Evolutionary conservation across 2,329 filamentous ascomycete genomes (phyloP).

Genomic region (Aspergillus aculeatus): DNA sequence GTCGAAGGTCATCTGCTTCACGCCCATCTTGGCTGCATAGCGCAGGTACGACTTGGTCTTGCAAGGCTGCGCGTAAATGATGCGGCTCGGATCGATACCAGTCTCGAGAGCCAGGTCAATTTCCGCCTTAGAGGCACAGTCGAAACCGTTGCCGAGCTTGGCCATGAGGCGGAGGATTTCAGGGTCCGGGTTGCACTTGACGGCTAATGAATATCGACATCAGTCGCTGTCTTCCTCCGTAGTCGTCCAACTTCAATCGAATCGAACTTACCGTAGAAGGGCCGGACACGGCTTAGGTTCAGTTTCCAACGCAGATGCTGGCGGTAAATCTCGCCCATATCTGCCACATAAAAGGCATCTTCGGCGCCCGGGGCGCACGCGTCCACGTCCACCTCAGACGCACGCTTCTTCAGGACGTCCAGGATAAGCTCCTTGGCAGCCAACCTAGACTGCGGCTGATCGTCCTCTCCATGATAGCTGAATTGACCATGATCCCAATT

Average conservation of each 20-base stretch:
- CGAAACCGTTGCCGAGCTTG: constrained; percentile 88
- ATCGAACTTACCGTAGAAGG: constrained; percentile 77
- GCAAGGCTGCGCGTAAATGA: constrained; percentile 99
- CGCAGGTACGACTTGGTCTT: constrained; percentile 98
- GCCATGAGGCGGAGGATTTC: constrained; percentile 85
- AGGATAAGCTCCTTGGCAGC: constrained; percentile 78
- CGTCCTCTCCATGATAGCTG: constrained; percentile 48
- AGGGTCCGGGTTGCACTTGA: constrained; percentile 97
- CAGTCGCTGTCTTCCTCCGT: not conserved
- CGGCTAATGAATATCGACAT: constrained; percentile 56
- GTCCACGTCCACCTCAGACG: constrained; percentile 81
- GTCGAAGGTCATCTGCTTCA: constrained; percentile 99
- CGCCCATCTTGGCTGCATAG: constrained; percentile 77
- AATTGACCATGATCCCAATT: constrained; percentile 30
- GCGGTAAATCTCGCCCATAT: constrained; percentile 97
- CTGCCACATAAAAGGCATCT: constrained; percentile 96
- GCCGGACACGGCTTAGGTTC: constrained; percentile 87
- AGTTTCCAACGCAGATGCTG: constrained; percentile 98
- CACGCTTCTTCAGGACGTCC: constrained; percentile 79
- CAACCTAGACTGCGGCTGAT: constrained; percentile 43
- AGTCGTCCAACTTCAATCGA: not conserved
- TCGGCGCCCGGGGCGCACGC: constrained; percentile 88
- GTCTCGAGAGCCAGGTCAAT: constrained; percentile 86
- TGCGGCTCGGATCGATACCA: constrained; percentile 80
- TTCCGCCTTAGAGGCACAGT: constrained; percentile 96